A percentile compares a stretch with the other conserved stretches of the same genome.
phyloP scores from a whole-genome alignment of 23 red algal genomes.

The Gracilariopsis chorda region DNA sequence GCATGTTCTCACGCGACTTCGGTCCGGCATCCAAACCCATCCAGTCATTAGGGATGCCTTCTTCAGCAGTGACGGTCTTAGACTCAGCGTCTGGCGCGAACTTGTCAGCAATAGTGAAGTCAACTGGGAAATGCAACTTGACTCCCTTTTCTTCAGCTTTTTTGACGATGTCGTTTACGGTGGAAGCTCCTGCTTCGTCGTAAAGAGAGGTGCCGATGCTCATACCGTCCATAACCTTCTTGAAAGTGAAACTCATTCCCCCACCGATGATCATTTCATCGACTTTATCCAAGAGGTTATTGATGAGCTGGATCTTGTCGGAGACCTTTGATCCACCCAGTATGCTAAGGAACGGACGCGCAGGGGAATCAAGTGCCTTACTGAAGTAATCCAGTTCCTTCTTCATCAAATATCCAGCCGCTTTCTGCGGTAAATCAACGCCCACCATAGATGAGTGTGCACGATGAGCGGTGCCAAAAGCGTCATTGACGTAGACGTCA shows the following conservation, averaged over 20 bases:
- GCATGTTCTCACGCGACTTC: conserved; percentile 50
- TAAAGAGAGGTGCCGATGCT: conserved; percentile 79
- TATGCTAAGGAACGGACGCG: conserved; percentile 84
- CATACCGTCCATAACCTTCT: conserved; percentile 83
- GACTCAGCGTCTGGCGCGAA: conserved; percentile 67
- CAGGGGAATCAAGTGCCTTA: conserved; percentile 76
- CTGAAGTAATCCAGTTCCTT: conserved; percentile 96
- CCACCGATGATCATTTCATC: conserved; percentile 98
- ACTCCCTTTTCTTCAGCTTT: conserved; percentile 84
- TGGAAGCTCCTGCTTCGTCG: conserved; percentile 84
- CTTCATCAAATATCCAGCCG: conserved; percentile 93
- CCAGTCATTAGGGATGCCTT: conserved; percentile 88
- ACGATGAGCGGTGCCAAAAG: conserved; percentile 96
- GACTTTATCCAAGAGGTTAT: conserved; percentile 90
- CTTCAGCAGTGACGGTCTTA: conserved; percentile 30
- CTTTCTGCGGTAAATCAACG: conserved; percentile 70
- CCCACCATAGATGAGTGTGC: conserved; percentile 94
- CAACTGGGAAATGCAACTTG: conserved; percentile 91
- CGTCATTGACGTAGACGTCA: conserved; percentile 95
- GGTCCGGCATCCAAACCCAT: conserved; percentile 93
- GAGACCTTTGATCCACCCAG: conserved; percentile 89
- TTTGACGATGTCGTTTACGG: conserved; percentile 70
- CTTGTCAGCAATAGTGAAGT: conserved; percentile 88
- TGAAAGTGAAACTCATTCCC: conserved; percentile 94
- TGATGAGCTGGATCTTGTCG: conserved; percentile 96